phyloP scores from a whole-genome alignment of 192 early-diverging fungal species.

The Lobosporangium transversale region DNA sequence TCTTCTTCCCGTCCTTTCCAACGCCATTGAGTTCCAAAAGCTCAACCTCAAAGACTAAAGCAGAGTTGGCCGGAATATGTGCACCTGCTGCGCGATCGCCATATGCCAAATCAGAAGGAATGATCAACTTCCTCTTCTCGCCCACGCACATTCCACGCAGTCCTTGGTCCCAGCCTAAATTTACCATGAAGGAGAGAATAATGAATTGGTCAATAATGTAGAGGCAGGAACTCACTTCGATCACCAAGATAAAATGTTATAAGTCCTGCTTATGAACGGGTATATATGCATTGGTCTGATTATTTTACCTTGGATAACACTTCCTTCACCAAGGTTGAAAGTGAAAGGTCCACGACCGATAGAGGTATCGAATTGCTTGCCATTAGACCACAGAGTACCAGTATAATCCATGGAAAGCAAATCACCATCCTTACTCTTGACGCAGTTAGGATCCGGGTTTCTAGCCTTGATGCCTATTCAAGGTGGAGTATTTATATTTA shows the following conservation, averaged over 20 bases:
- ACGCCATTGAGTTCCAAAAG: constrained; percentile 61
- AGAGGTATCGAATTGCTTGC: constrained; percentile 78
- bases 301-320: constrained; percentile 78
- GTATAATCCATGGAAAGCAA: constrained; percentile 79
- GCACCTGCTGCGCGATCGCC: constrained; percentile 64
- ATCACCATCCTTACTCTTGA: constrained; percentile 61
- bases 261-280: no score
- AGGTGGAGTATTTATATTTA: not conserved
- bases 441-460: constrained; percentile 49
- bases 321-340: constrained; percentile 67
- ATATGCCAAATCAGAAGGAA: constrained; percentile 72
- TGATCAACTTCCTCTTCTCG: constrained; percentile 78
- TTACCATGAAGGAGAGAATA: not conserved
- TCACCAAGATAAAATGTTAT: no score
- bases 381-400: constrained; percentile 69
- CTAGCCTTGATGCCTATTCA: constrained; percentile 45
- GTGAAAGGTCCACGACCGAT: constrained; percentile 74
- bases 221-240: not conserved
- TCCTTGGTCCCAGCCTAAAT: constrained; percentile 78
- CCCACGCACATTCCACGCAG: constrained; percentile 80
- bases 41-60: constrained; percentile 86
- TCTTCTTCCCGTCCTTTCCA: no score
- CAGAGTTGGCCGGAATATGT: constrained; percentile 55
- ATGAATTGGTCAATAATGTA: not conserved
- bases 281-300: no score